Percentiles rank a stretch among this genome's conserved stretches.
Conservation (phyloP, 768 basidiomycete genomes). For the Termitomyces sp. region DNA sequence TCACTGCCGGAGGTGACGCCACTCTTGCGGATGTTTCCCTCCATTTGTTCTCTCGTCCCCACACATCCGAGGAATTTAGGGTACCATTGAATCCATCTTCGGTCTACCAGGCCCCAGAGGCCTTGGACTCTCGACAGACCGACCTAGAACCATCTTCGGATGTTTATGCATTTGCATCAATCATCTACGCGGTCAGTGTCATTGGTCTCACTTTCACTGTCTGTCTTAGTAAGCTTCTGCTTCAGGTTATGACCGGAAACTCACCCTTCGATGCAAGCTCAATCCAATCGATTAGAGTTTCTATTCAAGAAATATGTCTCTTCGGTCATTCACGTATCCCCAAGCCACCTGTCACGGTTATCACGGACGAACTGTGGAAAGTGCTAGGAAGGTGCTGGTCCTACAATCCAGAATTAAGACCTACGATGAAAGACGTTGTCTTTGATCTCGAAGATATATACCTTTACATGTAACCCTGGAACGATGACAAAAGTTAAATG, state of each 20-base stretch:
- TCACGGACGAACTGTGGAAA: background rate
- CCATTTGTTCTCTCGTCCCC: background rate
- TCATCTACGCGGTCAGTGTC: slow-evolving; percentile 8
- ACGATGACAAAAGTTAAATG: background rate
- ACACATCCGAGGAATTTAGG: background rate
- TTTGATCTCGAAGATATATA: slow-evolving; percentile 4
- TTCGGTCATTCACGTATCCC: background rate
- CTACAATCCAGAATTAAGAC: background rate
- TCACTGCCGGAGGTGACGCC: background rate
- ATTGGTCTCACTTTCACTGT: background rate
- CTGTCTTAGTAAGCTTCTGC: background rate
- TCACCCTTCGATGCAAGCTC: background rate
- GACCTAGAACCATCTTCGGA: slow-evolving; percentile 8
- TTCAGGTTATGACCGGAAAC: slow-evolving; percentile 10
- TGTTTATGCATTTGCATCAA: slow-evolving; percentile 10
- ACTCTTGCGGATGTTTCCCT: slow-evolving; percentile 1
- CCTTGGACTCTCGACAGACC: background rate
- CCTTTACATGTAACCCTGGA: slow-evolving; percentile 2
- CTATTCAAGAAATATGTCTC: background rate
- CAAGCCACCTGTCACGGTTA: background rate
- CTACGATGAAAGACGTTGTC: slow-evolving; percentile 3
- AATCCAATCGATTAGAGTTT: background rate
- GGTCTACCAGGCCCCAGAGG: slow-evolving; percentile 12
- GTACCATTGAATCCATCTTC: background rate
- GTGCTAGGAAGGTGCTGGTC: slow-evolving; percentile 5